These are phyloP conservation scores for Spirogloea muscicola DNA, from an alignment of 139 green algal genomes.

Conservation along the genomic window DNA sequence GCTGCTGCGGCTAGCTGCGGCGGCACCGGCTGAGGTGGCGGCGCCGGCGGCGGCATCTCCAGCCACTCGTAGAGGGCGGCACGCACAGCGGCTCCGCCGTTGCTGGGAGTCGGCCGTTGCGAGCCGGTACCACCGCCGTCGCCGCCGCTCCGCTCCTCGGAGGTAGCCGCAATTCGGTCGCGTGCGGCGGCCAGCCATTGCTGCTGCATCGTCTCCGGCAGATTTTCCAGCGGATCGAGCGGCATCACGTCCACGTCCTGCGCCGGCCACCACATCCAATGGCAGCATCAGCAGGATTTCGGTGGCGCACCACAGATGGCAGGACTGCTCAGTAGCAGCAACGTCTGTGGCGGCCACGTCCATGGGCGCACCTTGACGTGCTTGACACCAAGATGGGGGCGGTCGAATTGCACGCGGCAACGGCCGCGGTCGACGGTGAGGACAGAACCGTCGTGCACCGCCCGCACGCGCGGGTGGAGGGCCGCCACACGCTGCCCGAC, in stretches of 20 bases:
- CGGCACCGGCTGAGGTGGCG: no score
- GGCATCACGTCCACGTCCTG: slow-evolving; percentile 40
- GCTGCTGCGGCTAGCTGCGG: no score
- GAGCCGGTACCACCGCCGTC: no score
- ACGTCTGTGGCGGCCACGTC: not conserved
- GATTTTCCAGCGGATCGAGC: slow-evolving; percentile 13
- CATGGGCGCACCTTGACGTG: slow-evolving; percentile 54
- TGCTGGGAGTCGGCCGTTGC: no score
- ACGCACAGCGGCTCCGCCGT: no score
- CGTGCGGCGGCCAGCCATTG: no score
- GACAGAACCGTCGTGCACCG: slow-evolving; percentile 75
- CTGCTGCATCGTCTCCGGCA: slow-evolving; percentile 26
- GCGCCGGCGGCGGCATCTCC: no score
- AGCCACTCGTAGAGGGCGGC: no score
- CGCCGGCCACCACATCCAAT: not conserved
- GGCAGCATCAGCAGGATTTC: not conserved
- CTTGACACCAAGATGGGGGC: slow-evolving; percentile 76
- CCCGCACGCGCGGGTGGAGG: slow-evolving; percentile 68
- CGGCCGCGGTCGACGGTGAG: slow-evolving; percentile 62
- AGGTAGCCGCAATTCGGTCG: no score
- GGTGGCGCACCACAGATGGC: not conserved
- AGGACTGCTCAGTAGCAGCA: not conserved
- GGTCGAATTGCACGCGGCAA: slow-evolving; percentile 79
- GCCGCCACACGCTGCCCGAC: slow-evolving; percentile 81
- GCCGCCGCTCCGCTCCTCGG: no score